These are phyloP conservation scores for Tricholoma terreum DNA, from an alignment of 768 basidiomycete species.

Conservation along the genomic window DNA sequence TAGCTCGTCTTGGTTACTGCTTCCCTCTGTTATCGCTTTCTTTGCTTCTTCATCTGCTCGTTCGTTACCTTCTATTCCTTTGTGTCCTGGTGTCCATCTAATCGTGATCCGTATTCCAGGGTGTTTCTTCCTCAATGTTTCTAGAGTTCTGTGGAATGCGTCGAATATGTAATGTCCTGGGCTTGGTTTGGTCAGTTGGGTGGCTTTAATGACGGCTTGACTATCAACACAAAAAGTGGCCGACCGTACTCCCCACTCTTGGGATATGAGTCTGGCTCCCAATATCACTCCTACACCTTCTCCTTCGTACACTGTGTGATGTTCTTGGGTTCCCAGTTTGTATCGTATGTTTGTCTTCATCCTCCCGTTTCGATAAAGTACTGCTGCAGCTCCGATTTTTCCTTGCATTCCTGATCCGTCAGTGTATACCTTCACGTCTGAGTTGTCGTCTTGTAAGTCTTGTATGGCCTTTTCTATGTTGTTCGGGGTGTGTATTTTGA, in stretches of 20 bases:
- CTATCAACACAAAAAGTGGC: conserved; percentile 18
- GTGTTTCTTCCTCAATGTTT: neutral
- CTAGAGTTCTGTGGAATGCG: neutral
- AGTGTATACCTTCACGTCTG: neutral
- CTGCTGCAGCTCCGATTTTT: conserved; percentile 18
- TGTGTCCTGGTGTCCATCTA: conserved; percentile 12
- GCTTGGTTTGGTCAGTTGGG: neutral
- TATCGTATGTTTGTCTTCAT: neutral
- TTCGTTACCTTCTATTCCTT: conserved; percentile 11
- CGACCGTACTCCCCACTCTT: neutral
- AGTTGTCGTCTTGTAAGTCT: neutral
- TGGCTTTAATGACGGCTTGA: conserved; percentile 15
- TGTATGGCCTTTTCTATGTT: neutral
- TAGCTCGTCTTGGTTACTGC: neutral
- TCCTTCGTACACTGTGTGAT: conserved; percentile 15
- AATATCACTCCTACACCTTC: conserved; percentile 19
- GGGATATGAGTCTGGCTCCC: conserved; percentile 11
- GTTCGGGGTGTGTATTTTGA: neutral
- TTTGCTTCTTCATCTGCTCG: conserved; percentile 13
- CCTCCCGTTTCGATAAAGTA: conserved; percentile 4
- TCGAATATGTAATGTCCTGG: conserved; percentile 7
- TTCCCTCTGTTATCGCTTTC: conserved; percentile 8
- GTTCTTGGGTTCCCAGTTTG: conserved; percentile 1
- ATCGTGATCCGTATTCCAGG: neutral
- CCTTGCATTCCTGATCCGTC: conserved; percentile 11